phyloP scores from a whole-genome alignment of 2,329 filamentous ascomycete genomes.

The Scedosporium dehoogii region DNA sequence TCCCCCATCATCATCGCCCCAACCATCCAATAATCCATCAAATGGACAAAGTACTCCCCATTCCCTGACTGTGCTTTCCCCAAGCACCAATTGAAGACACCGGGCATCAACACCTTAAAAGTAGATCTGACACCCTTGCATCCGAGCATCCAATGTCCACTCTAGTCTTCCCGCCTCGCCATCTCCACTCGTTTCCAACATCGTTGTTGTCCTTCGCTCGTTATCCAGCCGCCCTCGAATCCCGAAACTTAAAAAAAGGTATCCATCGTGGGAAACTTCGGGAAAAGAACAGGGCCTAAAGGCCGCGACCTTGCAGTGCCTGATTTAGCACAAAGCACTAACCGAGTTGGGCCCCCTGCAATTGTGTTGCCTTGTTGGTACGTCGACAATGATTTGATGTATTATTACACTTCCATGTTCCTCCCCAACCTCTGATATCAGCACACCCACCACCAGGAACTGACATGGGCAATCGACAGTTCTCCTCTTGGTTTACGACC shows the following conservation, averaged over 20 bases:
- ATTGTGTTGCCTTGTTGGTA: not conserved
- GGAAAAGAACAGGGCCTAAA: too few species aligned
- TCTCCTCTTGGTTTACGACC: not conserved
- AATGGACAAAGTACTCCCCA: too few species aligned
- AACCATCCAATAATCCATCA: too few species aligned
- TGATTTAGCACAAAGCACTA: too few species aligned
- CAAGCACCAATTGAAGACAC: too few species aligned
- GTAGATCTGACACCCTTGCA: not conserved
- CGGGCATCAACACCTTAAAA: too few species aligned
- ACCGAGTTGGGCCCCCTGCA: not conserved
- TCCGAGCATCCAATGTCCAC: not conserved
- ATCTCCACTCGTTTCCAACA: not conserved
- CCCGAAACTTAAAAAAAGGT: not conserved
- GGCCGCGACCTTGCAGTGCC: too few species aligned
- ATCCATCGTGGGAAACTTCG: too few species aligned
- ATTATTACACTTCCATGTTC: too few species aligned
- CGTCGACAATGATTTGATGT: too few species aligned
- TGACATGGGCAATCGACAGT: not conserved
- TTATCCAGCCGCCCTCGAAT: not conserved
- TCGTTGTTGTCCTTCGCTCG: not conserved
- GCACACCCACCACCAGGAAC: not conserved
- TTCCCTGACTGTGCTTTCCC: too few species aligned
- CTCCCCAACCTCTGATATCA: not conserved
- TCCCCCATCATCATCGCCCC: not conserved
- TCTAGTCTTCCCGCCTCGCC: not conserved